These are phyloP conservation scores for Epichloe scottii DNA, from an alignment of 2,329 filamentous ascomycete species.

Conservation along the genomic window DNA sequence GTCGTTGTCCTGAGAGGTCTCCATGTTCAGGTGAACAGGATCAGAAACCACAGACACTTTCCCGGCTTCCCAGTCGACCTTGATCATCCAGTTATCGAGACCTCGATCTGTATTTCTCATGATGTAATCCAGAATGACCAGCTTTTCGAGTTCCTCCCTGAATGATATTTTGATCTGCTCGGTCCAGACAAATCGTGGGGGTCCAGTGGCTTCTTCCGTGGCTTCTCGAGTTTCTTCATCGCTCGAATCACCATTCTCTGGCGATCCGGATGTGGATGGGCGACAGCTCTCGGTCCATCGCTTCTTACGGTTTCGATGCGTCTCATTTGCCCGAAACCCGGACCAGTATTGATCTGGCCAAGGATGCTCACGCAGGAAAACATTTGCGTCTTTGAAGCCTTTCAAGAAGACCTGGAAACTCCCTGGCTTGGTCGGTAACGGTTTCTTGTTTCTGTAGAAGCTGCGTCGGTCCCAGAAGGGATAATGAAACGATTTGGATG, in stretches of 20 bases:
- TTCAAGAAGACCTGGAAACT: slow-evolving; percentile 97
- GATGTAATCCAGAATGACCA: slow-evolving; percentile 96
- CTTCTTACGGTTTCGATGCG: slow-evolving; percentile 54
- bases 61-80: slow-evolving; percentile 75
- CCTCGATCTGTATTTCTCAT: slow-evolving; percentile 98
- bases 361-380: slow-evolving; percentile 87
- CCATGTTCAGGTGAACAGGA: slow-evolving; percentile 55
- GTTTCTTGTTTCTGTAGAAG: slow-evolving; percentile 76
- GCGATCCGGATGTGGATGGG: slow-evolving; percentile 37
- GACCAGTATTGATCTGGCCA: slow-evolving; percentile 84
- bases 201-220: slow-evolving; percentile 36
- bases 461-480: slow-evolving; percentile 92
- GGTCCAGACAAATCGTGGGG: slow-evolving; percentile 68
- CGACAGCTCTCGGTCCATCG: slow-evolving; percentile 76
- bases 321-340: slow-evolving; percentile 56
- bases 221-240: slow-evolving; percentile 38
- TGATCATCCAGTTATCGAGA: slow-evolving; percentile 99
- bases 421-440: slow-evolving; percentile 77
- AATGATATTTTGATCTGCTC: slow-evolving; percentile 81
- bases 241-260: slow-evolving; percentile 52
- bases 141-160: slow-evolving; percentile 86
- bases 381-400: slow-evolving; percentile 91
- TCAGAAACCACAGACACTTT: slow-evolving; percentile 79
- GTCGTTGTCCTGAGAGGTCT: slow-evolving; percentile 23
- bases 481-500: slow-evolving; percentile 95